Evolutionary conservation across 2,329 filamentous ascomycete genomes (phyloP), one percentile per base, ranked within the genome.

Genomic region (Drechmeria coniospora): DNA sequence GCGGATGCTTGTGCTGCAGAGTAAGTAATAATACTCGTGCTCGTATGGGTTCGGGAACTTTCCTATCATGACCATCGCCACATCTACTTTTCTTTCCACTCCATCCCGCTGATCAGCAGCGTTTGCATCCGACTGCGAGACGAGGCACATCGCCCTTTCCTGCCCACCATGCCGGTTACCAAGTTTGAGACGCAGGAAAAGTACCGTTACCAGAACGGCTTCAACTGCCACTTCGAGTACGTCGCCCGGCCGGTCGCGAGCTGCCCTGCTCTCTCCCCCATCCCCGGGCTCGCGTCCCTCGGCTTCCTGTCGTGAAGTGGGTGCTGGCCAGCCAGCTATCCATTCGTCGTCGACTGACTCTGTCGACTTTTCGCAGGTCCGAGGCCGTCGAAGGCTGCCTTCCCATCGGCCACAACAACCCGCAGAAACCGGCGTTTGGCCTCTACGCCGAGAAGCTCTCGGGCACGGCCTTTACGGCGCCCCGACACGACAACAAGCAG

Each of bases 361-460:
- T 15, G 8, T 34, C 44, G 25, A 43, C 24, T 1, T 11, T 18
- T 2, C 4, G 4, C 42, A 84, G 79, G 48, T 72, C 78, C 25
- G 81, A 90, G 60, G 80, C 80, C 26, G 59, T 87, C 31, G 62
- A 73, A n/a, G 78, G 74, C n/a, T 75, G 82, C 6, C 61, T 87
- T 4, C 81, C 83, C 9, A 47, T 82, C 33, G 81, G 68, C 27
- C 68, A 75, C 22, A 92, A 92, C 59, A 81, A 79, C 2, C 83
- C 83, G 0, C 82, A 92, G 49, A 82, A 83, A 46, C 74, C 74
- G 0, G 66, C 79, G 0, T 71, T 74, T 39, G 82, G 81, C 1
- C 70, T 92, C 18, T 90, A 90, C 54, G 73, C 81, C 17, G 83
- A 92, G 56, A 79, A 79, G 57, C 63, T 81, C 24, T 79, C 75